Evolutionary conservation across 2,329 filamentous ascomycete species (phyloP).

Genomic region (Arthrinium puccinioides): DNA sequence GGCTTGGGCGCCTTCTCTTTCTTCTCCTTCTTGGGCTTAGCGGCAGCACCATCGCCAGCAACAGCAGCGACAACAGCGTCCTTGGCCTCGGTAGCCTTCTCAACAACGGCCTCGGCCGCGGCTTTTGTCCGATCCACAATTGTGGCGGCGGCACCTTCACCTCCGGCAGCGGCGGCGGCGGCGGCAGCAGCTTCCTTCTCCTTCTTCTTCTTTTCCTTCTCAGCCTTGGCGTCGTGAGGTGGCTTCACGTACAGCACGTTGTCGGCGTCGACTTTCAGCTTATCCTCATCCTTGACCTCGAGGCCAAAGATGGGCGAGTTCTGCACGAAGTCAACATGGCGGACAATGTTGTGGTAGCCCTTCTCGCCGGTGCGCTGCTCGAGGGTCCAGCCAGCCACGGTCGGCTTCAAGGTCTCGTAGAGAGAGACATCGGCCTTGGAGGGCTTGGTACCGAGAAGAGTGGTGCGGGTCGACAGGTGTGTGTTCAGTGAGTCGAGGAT

Average conservation of each 20-base stretch:
- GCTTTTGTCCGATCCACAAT: slow-evolving; percentile 56
- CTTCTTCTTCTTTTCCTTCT: slow-evolving; percentile 96
- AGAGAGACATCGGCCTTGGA: slow-evolving; percentile 80
- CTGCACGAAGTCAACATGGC: slow-evolving; percentile 90
- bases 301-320: slow-evolving; percentile 72
- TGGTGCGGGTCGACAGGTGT: slow-evolving; percentile 82
- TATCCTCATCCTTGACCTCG: slow-evolving; percentile 62
- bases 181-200: slow-evolving; percentile 71
- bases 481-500: slow-evolving; percentile 76
- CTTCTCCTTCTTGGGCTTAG: slow-evolving; percentile 72
- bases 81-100: slow-evolving; percentile 14
- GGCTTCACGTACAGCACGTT: slow-evolving; percentile 84
- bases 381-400: slow-evolving; percentile 70
- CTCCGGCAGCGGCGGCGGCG: slow-evolving; percentile 41
- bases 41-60: slow-evolving; percentile 24
- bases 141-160: slow-evolving; percentile 32
- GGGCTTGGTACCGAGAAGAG: slow-evolving; percentile 81
- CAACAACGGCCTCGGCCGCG: slow-evolving; percentile 47
- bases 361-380: slow-evolving; percentile 87
- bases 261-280: slow-evolving; percentile 70
- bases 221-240: slow-evolving; percentile 81
- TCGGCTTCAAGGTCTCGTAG: slow-evolving; percentile 69
- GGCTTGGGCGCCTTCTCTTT: slow-evolving; percentile 81
- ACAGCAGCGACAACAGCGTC: slow-evolving; percentile 21
- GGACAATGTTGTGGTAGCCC: slow-evolving; percentile 84